Conservation (phyloP, 2,329 filamentous ascomycete genomes). For the Onygenales sp. region DNA sequence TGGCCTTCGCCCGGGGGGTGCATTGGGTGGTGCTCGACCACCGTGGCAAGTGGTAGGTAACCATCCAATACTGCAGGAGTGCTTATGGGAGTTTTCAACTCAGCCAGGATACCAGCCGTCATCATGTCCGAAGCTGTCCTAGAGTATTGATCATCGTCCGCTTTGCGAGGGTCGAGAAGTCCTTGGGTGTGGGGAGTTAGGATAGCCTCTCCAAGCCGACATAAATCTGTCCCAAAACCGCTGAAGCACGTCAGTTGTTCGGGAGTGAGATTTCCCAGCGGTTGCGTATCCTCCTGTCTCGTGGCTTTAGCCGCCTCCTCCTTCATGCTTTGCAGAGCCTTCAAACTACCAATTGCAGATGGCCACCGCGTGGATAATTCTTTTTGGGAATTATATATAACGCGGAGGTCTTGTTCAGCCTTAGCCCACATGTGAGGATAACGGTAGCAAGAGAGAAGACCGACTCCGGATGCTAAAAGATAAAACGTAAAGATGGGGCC, state of each 20-base stretch:
- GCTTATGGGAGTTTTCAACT: slow-evolving; percentile 12
- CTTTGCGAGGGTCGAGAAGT: slow-evolving; percentile 7
- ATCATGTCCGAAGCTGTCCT: slow-evolving; percentile 15
- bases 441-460: slow-evolving; percentile 27
- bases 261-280: slow-evolving; percentile 11
- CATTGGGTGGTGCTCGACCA: slow-evolving; percentile 13
- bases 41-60: slow-evolving; percentile 16
- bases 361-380: slow-evolving; percentile 21
- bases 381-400: slow-evolving; percentile 18
- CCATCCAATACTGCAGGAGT: slow-evolving; percentile 11
- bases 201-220: slow-evolving; percentile 17
- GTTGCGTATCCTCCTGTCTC: slow-evolving; percentile 7
- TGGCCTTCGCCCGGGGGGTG: slow-evolving; percentile 6
- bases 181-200: slow-evolving; percentile 11
- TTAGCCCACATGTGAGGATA: slow-evolving; percentile 15
- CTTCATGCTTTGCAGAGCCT: slow-evolving; percentile 17
- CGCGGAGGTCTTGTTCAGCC: slow-evolving; percentile 14
- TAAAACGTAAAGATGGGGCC: slow-evolving; percentile 37
- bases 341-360: slow-evolving; percentile 19
- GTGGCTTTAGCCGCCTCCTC: slow-evolving; percentile 10
- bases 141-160: slow-evolving; percentile 12
- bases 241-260: slow-evolving; percentile 18
- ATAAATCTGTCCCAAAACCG: slow-evolving; percentile 17
- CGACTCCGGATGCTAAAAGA: slow-evolving; percentile 30
- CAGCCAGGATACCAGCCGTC: slow-evolving; percentile 14